Evolutionary conservation across 768 basidiomycete genomes (phyloP), one percentile per base, ranked within the genome.

Genomic region (Trametes punicea): DNA sequence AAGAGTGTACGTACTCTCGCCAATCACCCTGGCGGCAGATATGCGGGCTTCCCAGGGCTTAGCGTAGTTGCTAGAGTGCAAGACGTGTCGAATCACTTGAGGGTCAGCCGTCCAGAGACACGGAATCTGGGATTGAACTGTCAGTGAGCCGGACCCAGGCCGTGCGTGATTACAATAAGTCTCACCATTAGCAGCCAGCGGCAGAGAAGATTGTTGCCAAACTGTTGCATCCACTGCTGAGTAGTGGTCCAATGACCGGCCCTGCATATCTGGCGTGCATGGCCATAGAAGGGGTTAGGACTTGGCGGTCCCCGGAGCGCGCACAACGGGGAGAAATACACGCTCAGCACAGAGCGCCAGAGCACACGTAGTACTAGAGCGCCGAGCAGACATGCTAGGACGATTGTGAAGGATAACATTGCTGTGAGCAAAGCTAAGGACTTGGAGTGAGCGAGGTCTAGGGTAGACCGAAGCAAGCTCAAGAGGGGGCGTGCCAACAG

Each of bases 31-130:
- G 4, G 54, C 46, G 23, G 54, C 54, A 15, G 54, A 46, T 5
- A 55, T 46, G 6, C 46, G 23, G 6, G 34, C 38, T 18, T 55
- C 54, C 46, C 46, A 55, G 8, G 54, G 54, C 23, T 55, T 55
- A 21, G n/a, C 26, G 27, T 40, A 55, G 11, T 40, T 55, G 29
- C 39, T 31, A 13, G 54, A 55, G 21, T 48, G 39, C 20, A 55
- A n/a, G 11, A 55, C n/a, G 16, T 55, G 54, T 2, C 46, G 45
- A 20, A 55, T 48, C 0, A 18, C 46, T 6, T n/a, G 18, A 0
- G 54, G 45, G 33, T 55, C 54, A 1, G 46, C 26, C 20, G 54
- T 55, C 54, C 54, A 47, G 16, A 55, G 23, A 15, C 46, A 39
- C 2, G 54, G 54, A 6, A 55, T 41, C 54, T 55, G 13, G 10